Percentiles rank a stretch among this genome's conserved stretches.
phyloP scores from a whole-genome alignment of 352 stramenopile species.

The Vaucheria bursata region DNA sequence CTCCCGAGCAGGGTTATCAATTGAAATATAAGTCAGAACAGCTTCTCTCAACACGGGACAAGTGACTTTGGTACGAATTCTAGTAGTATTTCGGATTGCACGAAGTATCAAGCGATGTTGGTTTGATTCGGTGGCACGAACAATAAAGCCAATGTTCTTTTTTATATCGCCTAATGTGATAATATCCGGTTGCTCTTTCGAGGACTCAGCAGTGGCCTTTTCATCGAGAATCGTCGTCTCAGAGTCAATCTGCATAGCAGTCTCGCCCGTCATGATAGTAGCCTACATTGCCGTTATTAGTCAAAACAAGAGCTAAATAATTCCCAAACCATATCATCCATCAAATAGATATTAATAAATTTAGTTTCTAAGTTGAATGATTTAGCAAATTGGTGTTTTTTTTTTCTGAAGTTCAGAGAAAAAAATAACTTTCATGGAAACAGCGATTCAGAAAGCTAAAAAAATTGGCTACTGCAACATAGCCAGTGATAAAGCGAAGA shows the following conservation, averaged over 20 bases:
- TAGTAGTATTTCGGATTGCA: constrained; percentile 35
- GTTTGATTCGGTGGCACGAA: constrained; percentile 27
- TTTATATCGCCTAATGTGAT: constrained; percentile 36
- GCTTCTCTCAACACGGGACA: constrained; percentile 1
- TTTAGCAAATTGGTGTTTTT: no score
- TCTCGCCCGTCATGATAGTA: background rate
- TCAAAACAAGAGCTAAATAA: no score
- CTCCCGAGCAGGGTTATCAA: background rate
- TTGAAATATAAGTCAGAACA: background rate
- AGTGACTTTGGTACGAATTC: background rate
- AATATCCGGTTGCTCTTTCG: background rate
- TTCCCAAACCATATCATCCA: no score
- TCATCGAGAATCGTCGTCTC: background rate
- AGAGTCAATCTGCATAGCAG: background rate
- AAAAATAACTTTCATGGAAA: no score
- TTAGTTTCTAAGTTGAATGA: no score
- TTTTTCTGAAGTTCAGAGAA: no score
- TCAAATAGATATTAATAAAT: no score
- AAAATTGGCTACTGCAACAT: no score
- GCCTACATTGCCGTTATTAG: no score
- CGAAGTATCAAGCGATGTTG: constrained; percentile 29
- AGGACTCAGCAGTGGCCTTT: background rate
- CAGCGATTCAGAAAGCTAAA: no score
- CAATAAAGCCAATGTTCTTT: constrained; percentile 37
- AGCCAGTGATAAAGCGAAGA: no score